Conservation (phyloP, 352 stramenopile species). For the Globisporangium nodosum region DNA sequence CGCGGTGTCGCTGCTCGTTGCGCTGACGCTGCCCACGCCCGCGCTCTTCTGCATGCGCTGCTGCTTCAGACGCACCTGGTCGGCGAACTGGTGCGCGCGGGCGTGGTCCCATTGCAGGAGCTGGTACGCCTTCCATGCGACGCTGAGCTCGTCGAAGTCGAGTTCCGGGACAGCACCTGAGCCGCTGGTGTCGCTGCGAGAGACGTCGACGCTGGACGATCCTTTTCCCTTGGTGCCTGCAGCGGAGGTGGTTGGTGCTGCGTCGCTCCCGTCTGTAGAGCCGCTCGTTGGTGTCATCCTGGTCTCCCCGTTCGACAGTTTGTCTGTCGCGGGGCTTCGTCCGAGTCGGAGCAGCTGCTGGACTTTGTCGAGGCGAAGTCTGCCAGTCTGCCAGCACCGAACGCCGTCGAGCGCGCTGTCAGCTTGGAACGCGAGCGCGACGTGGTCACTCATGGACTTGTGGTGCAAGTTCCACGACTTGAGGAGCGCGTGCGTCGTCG, state of each 20-base stretch:
- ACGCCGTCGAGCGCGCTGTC: conserved; percentile 24
- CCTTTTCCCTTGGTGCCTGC: neutral
- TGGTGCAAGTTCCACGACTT: conserved; percentile 23
- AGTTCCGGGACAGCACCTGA: conserved; percentile 4
- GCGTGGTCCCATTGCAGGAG: conserved; percentile 31
- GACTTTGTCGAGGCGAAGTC: conserved; percentile 4
- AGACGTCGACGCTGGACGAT: neutral
- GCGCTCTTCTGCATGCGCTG: conserved; percentile 14
- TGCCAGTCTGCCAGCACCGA: conserved; percentile 17
- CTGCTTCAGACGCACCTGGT: conserved; percentile 24
- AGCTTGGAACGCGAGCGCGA: conserved; percentile 25
- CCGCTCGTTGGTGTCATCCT: neutral
- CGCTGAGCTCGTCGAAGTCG: conserved; percentile 17
- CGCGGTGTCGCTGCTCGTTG: neutral
- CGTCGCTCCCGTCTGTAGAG: neutral
- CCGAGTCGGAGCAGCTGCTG: conserved; percentile 7
- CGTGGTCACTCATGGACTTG: conserved; percentile 22
- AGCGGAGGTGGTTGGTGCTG: neutral
- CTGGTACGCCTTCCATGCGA: conserved; percentile 32
- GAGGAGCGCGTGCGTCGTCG: conserved; percentile 10
- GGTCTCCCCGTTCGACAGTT: neutral
- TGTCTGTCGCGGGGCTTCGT: no score
- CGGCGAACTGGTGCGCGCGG: conserved; percentile 26
- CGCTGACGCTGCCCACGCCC: neutral
- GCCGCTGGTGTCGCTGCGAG: neutral